A percentile compares a stretch with the other conserved stretches of the same genome.
Conservation (phyloP, 2,329 filamentous ascomycete species). For the Neonectria faginata region DNA sequence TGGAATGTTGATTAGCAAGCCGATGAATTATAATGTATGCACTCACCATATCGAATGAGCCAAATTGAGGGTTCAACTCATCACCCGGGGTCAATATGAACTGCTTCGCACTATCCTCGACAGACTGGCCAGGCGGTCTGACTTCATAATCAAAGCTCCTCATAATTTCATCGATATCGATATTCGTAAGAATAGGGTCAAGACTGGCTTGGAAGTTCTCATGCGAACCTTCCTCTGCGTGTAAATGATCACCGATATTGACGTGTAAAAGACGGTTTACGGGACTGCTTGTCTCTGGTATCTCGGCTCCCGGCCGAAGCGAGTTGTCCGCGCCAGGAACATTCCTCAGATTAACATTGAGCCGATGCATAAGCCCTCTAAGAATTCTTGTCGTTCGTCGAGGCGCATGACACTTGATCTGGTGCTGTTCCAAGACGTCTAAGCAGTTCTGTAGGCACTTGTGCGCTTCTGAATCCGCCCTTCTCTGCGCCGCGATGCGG, state of each 20-base stretch:
- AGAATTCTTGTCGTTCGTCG: constrained; percentile 32
- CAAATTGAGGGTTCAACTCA: neutral
- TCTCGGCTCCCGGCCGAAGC: neutral
- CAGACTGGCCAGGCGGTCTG: neutral
- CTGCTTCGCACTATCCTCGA: neutral
- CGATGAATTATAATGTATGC: no score
- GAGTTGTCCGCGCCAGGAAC: neutral
- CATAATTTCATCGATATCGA: constrained; percentile 17
- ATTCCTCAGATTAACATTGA: constrained; percentile 6
- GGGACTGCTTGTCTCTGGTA: no score
- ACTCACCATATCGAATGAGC: neutral
- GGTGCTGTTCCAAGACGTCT: constrained; percentile 57
- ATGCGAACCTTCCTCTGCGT: neutral
- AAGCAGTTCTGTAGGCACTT: constrained; percentile 56
- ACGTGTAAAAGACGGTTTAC: neutral
- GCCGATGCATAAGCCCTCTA: constrained; percentile 4
- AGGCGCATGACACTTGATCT: constrained; percentile 47
- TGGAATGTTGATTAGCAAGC: neutral
- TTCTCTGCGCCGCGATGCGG: constrained; percentile 59
- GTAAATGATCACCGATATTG: neutral
- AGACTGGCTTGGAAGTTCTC: neutral
- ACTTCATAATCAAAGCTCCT: constrained; percentile 12
- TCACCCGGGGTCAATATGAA: neutral
- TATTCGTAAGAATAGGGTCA: neutral
- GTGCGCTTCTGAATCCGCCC: constrained; percentile 53